Evolutionary conservation across 1,139 yeast species (phyloP).

Genomic region (Suhomyces bribrorum): DNA sequence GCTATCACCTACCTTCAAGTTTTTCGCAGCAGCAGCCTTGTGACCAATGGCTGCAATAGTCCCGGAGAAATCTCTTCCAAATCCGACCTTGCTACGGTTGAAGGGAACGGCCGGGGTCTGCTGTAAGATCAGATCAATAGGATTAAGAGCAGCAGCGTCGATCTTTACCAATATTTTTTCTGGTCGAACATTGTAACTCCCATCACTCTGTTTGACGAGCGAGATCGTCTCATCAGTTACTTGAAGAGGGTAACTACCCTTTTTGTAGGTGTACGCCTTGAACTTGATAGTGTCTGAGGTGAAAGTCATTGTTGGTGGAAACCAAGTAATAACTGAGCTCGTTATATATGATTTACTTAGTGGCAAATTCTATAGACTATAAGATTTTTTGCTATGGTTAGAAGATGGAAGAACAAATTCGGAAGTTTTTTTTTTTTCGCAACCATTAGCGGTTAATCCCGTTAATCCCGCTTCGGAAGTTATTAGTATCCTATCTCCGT

Average conservation of each 20-base stretch:
- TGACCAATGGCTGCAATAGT: slow-evolving; percentile 64
- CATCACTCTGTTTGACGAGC: slow-evolving; percentile 31
- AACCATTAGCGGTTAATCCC: background rate
- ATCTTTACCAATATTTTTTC: slow-evolving; percentile 59
- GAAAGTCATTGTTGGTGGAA: slow-evolving; percentile 16
- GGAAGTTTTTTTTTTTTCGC: background rate
- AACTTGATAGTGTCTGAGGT: slow-evolving; percentile 16
- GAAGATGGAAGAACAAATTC: background rate
- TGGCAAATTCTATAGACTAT: too few relatives aligned
- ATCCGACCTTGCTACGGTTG: slow-evolving; percentile 19
- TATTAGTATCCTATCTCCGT: background rate
- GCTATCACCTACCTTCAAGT: slow-evolving; percentile 65
- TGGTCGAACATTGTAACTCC: slow-evolving; percentile 37
- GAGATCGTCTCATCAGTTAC: slow-evolving; percentile 16
- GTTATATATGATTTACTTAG: too few relatives aligned
- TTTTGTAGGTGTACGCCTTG: slow-evolving; percentile 21
- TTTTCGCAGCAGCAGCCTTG: slow-evolving; percentile 40
- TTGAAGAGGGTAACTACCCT: slow-evolving; percentile 15
- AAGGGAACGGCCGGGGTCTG: background rate
- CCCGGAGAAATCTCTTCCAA: slow-evolving; percentile 45
- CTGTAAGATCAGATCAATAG: slow-evolving; percentile 60
- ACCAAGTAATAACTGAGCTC: too few relatives aligned
- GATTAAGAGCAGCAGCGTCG: slow-evolving; percentile 61
- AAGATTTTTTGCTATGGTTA: too few relatives aligned
- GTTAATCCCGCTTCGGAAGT: background rate